Base-by-base conservation (phyloP, 441 rosid species). In the Metrosideros polymorpha region DNA sequence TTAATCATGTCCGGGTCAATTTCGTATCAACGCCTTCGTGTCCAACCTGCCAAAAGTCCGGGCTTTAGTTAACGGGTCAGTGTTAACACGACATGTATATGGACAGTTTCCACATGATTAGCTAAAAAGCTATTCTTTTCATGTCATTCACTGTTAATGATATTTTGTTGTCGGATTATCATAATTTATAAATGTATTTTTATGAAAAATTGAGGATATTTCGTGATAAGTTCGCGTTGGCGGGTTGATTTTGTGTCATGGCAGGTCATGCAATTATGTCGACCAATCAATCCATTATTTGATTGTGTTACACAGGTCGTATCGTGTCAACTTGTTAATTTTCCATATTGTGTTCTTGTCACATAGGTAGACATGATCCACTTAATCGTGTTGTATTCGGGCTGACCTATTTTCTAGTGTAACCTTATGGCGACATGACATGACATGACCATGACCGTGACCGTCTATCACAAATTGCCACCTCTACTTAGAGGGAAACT, bases 361-460 rank as follows among this genome's bases (percentile, higher is more conserved):
- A 35, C 17, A 6, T 0, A 0, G 27, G 7, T 35, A 6, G 15
- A 71, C 7, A 22, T 39, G 17, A 71, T 39, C 4, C 3, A 5
- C 47, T 19, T 71, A 7, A 5, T 71, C 2, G n/a, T 35, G 14
- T 39, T 8, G 47, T 71, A 22, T 71, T 19, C 7, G 0, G 2
- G 43, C 9, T 71, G n/a, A 39, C 47, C 25, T 39, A 35, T 22
- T 35, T 66, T 71, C 15, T 35, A 39, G 13, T 9, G 43, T 22
- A 22, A 12, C 15, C 47, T 22, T 35, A 71, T 1, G 12, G 7
- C 1, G 15, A 39, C 79, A 22, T 39, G 27, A 71, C 13, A 14
- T 15, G 39, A 8, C 71, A 59, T 4, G 5, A 6, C 71, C n/a
- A n/a, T n/a, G n/a, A n/a, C n/a, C n/a, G n/a, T n/a, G n/a, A n/a